A percentile compares a stretch with the other conserved stretches of the same genome.
These are phyloP conservation scores for Dissophora globulifera DNA, from an alignment of 192 early-diverging fungal species.

Conservation along the genomic window DNA sequence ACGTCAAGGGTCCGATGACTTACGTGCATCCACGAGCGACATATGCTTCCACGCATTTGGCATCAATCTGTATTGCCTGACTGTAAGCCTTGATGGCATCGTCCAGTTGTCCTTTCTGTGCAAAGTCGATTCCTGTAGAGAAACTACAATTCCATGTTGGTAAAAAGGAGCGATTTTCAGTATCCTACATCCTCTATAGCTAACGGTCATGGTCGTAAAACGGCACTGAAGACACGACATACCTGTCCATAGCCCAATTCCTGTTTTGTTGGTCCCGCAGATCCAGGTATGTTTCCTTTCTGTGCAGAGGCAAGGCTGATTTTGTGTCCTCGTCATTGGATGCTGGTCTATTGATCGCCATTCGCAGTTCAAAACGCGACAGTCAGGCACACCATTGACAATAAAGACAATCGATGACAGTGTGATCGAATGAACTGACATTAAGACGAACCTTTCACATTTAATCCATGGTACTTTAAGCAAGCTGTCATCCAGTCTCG, in stretches of 20 bases:
- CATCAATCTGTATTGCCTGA: constrained; percentile 45
- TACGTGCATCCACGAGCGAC: constrained; percentile 54
- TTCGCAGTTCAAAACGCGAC: too few relatives aligned
- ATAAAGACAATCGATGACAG: too few relatives aligned
- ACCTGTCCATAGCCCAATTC: constrained; percentile 51
- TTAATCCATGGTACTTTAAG: constrained; percentile 53
- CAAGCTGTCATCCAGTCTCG: constrained; percentile 43
- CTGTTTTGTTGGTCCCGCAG: constrained; percentile 48
- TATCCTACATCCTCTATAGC: too few relatives aligned
- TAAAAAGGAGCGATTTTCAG: too few relatives aligned
- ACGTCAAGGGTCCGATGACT: too few relatives aligned
- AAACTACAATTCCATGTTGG: constrained; percentile 14
- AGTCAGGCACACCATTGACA: too few relatives aligned
- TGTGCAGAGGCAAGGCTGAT: constrained; percentile 24
- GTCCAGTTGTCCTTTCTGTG: constrained; percentile 34
- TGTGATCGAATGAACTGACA: too few relatives aligned
- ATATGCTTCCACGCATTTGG: constrained; percentile 33
- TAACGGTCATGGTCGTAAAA: too few relatives aligned
- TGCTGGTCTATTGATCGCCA: constrained; percentile 4
- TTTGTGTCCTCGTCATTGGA: constrained; percentile 21
- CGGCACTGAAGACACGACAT: too few relatives aligned
- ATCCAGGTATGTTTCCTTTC: constrained; percentile 49
- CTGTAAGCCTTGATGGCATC: constrained; percentile 44
- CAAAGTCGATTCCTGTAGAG: constrained; percentile 24
- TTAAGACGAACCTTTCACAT: constrained; percentile 35